Percentiles rank a stretch among this genome's conserved stretches.
Conservation (phyloP, 2,329 filamentous ascomycete species). For the Pseudofabraea citricarpa region DNA sequence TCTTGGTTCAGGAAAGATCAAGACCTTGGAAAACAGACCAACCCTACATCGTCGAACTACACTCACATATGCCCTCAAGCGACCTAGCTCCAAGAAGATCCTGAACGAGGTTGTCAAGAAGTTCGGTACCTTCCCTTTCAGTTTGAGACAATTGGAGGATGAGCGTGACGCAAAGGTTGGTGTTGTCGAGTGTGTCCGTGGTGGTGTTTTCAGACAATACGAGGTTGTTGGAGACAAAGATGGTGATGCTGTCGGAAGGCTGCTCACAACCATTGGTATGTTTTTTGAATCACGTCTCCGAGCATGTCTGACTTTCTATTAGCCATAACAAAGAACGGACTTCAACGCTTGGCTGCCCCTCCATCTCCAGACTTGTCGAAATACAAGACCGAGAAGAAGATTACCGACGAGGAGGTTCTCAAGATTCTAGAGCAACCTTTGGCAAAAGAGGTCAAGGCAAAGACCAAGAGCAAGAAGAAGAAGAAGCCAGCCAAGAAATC, state of each 20-base stretch:
- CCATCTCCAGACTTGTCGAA: constrained; percentile 72
- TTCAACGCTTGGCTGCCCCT: constrained; percentile 78
- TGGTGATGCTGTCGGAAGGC: constrained; percentile 73
- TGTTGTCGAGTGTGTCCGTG: constrained; percentile 91
- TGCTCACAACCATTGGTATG: constrained; percentile 91
- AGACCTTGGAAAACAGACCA: constrained; percentile 79
- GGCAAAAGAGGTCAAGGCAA: constrained; percentile 82
- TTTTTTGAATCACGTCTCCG: constrained; percentile 18
- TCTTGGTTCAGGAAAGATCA: constrained; percentile 89
- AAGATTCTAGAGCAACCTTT: constrained; percentile 90
- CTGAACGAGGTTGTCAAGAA: constrained; percentile 95
- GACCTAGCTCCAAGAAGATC: constrained; percentile 86
- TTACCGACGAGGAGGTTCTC: constrained; percentile 90
- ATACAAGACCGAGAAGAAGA: constrained; percentile 96
- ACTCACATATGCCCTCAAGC: constrained; percentile 89
- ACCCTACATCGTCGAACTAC: constrained; percentile 91
- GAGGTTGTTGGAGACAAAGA: constrained; percentile 96
- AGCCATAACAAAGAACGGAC: constrained; percentile 97
- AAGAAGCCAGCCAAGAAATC: constrained; percentile 50
- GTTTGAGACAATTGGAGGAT: constrained; percentile 91
- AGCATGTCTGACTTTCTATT: constrained; percentile 20
- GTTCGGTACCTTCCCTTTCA: constrained; percentile 97
- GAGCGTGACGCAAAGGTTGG: constrained; percentile 95
- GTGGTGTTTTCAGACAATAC: constrained; percentile 90
- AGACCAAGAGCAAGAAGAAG: constrained; percentile 81